phyloP scores from a whole-genome alignment of 179 eudicot species.

The Drosera spatulata region DNA sequence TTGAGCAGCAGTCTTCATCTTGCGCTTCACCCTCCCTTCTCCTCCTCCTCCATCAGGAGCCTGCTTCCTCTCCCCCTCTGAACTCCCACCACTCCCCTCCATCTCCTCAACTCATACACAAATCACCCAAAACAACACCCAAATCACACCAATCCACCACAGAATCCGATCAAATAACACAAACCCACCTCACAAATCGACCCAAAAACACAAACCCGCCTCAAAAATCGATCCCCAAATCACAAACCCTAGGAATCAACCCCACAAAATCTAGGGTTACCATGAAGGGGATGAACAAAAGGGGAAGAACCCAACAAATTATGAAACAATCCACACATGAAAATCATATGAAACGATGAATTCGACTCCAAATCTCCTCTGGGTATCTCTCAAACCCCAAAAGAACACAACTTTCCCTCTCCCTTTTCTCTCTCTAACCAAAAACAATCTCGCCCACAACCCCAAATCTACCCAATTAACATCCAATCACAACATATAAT shows the following conservation, averaged over 20 bases:
- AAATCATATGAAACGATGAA: too few species aligned
- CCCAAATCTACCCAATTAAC: too few species aligned
- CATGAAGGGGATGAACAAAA: neutral
- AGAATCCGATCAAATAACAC: neutral
- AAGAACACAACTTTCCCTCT: too few species aligned
- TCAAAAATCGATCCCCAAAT: constrained; percentile 1
- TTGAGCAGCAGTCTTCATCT: constrained; percentile 91
- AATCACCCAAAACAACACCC: neutral
- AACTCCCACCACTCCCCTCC: constrained; percentile 21
- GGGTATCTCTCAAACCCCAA: too few species aligned
- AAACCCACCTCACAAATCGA: neutral
- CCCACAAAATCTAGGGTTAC: constrained; percentile 8
- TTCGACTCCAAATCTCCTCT: too few species aligned
- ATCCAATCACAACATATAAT: too few species aligned
- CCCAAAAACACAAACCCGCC: neutral
- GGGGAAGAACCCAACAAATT: neutral
- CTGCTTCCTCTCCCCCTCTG: constrained; percentile 40
- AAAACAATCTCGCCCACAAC: too few species aligned
- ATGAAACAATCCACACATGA: too few species aligned
- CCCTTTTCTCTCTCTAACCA: too few species aligned
- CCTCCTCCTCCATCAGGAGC: constrained; percentile 16
- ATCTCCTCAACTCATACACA: neutral
- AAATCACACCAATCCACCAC: too few species aligned
- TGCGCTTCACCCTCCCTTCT: constrained; percentile 58
- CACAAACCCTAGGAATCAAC: constrained; percentile 7